Base-by-base conservation (phyloP, 2,329 filamentous ascomycete species). In the Boeremia exigua region DNA sequence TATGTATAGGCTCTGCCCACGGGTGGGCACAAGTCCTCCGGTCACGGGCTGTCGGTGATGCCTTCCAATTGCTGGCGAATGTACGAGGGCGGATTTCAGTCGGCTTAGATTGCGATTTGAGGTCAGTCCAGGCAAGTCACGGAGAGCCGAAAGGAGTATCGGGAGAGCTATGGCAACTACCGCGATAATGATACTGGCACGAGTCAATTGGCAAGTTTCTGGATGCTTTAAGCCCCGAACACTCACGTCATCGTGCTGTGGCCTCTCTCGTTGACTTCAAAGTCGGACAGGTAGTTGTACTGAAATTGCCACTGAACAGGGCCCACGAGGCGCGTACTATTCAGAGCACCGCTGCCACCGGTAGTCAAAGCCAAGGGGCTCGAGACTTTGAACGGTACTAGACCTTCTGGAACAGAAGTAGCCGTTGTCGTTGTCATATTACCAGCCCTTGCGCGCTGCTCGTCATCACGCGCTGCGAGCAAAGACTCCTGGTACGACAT, bases 201-300 rank as follows among this genome's bases (percentile, higher is more conserved):
- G 9, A n/a, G 10, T 39, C 23, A 39, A 23, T 28, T 4, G 5
- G 2, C 19, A 12, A 4, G 8, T 23, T n/a, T 37, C 10, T 15
- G 19, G 10, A 34, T 8, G 14, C 17, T 11, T 4, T 1, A 45
- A 8, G 19, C 6, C 5, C 3, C 3, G 14, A 9, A 12, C 25
- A 45, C 42, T 45, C 30, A 45, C 30, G 29, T 34, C 42, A 45
- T 45, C 6, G 30, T 45, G 30, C 30, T 45, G 12, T 45, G 42
- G 10, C 42, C 42, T 10, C 25, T 45, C 19, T 45, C 42, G 4
- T 45, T 45, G 12, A 9, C 9, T 19, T 34, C 42, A n/a, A 45
- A 45, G 14, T 45, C 19, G 2, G 17, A 34, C 6, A 45, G 10
- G 11, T 44, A 44, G 17, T 44, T 45, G 3, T 27, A 45, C 11